Base-by-base conservation (phyloP, 495 filamentous ascomycete species). In the Xylaria cubensis region DNA sequence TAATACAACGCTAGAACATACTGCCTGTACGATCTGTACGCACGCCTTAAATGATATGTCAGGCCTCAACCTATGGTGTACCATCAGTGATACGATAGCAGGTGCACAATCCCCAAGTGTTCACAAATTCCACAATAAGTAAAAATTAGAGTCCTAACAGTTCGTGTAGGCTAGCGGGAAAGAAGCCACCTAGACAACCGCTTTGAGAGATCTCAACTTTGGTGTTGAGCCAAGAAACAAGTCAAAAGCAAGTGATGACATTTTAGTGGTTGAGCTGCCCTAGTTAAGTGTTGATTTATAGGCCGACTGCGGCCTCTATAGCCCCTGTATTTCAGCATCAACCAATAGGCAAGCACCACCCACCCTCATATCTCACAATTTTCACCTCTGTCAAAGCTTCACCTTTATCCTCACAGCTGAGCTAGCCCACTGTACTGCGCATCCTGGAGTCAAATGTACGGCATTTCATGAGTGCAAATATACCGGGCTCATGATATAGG, bases 331-430 rank as follows among this genome's bases (percentile, higher is more conserved):
- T 17, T 46, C 61, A 46, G 61, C 42, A 46, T 59, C 17, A 5
- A 55, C 67, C 55, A 69, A 69, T 69, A 6, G 61, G 17, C 34
- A 62, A 61, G 4, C 41, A 50, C 41, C 39, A 19, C 19, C 41
- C 61, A 58, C 39, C n/a, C 19, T 29, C 3, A 67, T 21, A 51
- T 39, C 34, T 67, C 46, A 19, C 17, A 55, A 67, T 67, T 67
- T 67, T 56, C 34, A 53, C n/a, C 46, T 65, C 26, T 15, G 46
- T 42, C 50, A 29, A 9, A 21, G 58, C 58, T 39, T 63, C 36
- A 68, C 51, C 51, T 21, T 51, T 17, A 67, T 21, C 3, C 32
- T 61, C 12, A 63, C 21, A 26, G 6, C 44, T 34, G 13, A n/a
- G 42, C 17, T 17, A 39, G 59, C 24, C 1, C 51, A 26, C 26